A percentile compares a stretch with the other conserved stretches of the same genome.
phyloP scores from a whole-genome alignment of 2,329 filamentous ascomycete species.

The Falciphora oryzae region DNA sequence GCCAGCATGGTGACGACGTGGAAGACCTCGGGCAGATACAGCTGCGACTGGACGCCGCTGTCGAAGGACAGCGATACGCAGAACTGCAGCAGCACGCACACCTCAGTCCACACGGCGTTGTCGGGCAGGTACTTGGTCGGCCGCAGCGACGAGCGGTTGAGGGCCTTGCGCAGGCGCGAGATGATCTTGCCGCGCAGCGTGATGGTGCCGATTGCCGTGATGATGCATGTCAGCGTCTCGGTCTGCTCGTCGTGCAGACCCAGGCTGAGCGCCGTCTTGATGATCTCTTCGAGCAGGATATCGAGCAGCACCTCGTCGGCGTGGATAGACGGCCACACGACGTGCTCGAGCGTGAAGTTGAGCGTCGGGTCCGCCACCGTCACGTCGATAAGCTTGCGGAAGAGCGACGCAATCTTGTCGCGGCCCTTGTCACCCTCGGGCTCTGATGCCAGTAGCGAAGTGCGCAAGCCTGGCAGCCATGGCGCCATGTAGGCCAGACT shows the following conservation, averaged over 20 bases:
- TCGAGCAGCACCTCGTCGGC: constrained; percentile 61
- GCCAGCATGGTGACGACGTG: constrained; percentile 66
- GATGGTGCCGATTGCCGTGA: constrained; percentile 58
- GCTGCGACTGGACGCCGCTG: constrained; percentile 59
- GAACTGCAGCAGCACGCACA: constrained; percentile 61
- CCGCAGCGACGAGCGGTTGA: constrained; percentile 61
- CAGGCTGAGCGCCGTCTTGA: constrained; percentile 55
- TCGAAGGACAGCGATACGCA: constrained; percentile 63
- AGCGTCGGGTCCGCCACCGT: constrained; percentile 55
- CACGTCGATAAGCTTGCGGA: constrained; percentile 62
- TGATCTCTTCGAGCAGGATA: constrained; percentile 61
- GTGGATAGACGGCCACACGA: constrained; percentile 59
- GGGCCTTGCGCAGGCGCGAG: constrained; percentile 57
- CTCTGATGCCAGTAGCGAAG: constrained; percentile 52
- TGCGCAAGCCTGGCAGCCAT: constrained; percentile 58
- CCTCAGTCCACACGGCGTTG: constrained; percentile 64
- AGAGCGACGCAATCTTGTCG: constrained; percentile 58
- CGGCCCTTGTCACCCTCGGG: constrained; percentile 58
- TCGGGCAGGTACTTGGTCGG: constrained; percentile 61
- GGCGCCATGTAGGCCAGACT: constrained; percentile 66
- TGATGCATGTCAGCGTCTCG: constrained; percentile 56
- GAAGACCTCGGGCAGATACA: constrained; percentile 64
- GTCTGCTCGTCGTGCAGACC: constrained; percentile 53
- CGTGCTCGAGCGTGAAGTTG: constrained; percentile 56
- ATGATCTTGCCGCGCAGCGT: constrained; percentile 61